Evolutionary conservation across 352 stramenopile species (phyloP).

Genomic region (Globisporangium emineosum): DNA sequence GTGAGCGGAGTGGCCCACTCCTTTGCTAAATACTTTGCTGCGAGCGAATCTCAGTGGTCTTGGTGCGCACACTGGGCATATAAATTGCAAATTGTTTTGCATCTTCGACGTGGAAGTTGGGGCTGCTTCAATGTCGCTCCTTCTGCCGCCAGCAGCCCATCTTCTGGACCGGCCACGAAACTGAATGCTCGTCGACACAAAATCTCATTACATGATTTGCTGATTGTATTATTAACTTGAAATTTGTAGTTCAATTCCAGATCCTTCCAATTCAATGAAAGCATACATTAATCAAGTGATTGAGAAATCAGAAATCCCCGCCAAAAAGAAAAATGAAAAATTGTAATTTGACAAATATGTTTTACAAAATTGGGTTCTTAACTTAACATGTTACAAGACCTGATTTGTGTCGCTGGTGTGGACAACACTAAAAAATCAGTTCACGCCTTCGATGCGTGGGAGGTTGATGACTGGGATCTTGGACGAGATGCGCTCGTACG

Average conservation of each 20-base stretch:
- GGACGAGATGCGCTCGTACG: constrained; percentile 47
- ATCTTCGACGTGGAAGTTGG: constrained; percentile 28
- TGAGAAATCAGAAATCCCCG: too few species aligned
- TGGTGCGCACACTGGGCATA: background rate
- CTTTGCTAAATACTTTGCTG: background rate
- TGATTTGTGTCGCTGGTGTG: background rate
- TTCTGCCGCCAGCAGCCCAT: constrained; percentile 7
- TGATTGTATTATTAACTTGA: too few species aligned
- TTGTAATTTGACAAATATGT: background rate
- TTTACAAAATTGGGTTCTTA: constrained; percentile 12
- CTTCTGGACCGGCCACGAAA: background rate
- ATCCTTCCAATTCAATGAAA: too few species aligned
- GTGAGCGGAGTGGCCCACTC: too few species aligned
- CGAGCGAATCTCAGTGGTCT: background rate
- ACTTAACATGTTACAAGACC: constrained; percentile 7
- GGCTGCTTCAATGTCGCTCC: constrained; percentile 21
- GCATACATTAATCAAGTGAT: too few species aligned
- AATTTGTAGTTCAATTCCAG: too few species aligned
- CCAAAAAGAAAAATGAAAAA: background rate
- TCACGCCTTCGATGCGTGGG: constrained; percentile 62
- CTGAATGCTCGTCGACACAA: constrained; percentile 10
- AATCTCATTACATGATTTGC: background rate
- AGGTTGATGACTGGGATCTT: constrained; percentile 56
- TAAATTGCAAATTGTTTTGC: background rate
- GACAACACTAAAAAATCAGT: constrained; percentile 24